Conservation (phyloP, 805 yeast genomes). For the Peterozyma xylosa region DNA sequence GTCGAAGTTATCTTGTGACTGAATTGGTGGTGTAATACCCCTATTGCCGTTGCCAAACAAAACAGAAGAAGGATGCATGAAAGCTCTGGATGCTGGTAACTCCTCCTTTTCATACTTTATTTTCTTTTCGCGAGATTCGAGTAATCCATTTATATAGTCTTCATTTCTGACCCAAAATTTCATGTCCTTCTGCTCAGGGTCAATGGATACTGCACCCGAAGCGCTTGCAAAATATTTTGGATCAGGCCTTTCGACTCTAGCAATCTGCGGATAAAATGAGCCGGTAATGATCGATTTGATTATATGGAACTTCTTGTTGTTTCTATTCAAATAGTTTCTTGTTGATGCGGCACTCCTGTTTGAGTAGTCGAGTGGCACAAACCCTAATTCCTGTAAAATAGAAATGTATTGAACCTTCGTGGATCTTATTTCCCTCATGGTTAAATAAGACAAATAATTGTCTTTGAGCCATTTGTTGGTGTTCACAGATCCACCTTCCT, state of each 20-base stretch:
- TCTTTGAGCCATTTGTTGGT: constrained; percentile 39
- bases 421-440: constrained; percentile 65
- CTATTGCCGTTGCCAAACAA: constrained; percentile 41
- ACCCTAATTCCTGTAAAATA: constrained; percentile 71
- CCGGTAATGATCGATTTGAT: constrained; percentile 69
- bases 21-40: constrained; percentile 10
- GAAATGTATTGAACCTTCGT: constrained; percentile 64
- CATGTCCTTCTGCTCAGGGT: constrained; percentile 69
- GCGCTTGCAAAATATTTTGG: constrained; percentile 63
- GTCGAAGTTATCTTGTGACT: constrained; percentile 26
- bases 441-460: constrained; percentile 53
- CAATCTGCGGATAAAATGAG: constrained; percentile 75
- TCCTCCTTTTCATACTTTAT: constrained; percentile 4
- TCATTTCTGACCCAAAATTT: constrained; percentile 71
- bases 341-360: constrained; percentile 2
- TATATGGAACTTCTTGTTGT: constrained; percentile 40
- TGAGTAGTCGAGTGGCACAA: constrained; percentile 51
- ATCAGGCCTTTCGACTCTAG: constrained; percentile 76
- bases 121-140: constrained; percentile 8
- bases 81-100: constrained; percentile 63
- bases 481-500: constrained; percentile 15
- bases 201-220: constrained; percentile 79
- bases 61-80: constrained; percentile 81
- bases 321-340: constrained; percentile 35
- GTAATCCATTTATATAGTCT: constrained; percentile 26